Conservation (phyloP, 2,329 filamentous ascomycete species). For the Teratosphaeria viscida region DNA sequence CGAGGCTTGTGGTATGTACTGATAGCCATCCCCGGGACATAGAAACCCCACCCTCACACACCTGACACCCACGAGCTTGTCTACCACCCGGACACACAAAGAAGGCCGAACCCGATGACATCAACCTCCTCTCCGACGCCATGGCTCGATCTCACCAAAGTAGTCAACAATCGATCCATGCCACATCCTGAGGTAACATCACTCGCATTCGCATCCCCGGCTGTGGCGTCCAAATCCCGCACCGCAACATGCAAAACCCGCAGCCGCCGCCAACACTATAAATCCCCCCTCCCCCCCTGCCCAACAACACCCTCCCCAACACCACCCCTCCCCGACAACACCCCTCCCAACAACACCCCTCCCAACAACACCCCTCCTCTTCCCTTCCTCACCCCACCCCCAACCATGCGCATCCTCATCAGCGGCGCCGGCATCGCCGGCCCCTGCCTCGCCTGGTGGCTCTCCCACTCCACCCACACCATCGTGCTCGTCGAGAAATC, state of each 20-base stretch:
- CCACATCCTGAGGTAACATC: not conserved
- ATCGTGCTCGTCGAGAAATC: conserved; percentile 15
- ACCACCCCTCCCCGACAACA: no score
- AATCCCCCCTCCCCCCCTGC: no score
- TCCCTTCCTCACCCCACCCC: no score
- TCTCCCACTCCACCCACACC: conserved; percentile 8
- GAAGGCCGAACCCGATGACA: not conserved
- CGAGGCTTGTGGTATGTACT: no score
- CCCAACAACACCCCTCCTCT: no score
- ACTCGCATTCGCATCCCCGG: not conserved
- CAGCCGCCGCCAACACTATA: not conserved
- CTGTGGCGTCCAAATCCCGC: not conserved
- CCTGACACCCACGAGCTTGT: not conserved
- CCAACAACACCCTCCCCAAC: no score
- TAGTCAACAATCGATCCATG: no score
- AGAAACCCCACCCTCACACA: not conserved
- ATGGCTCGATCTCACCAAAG: no score
- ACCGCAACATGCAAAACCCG: not conserved
- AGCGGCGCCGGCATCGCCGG: conserved; percentile 16
- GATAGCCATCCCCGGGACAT: not conserved
- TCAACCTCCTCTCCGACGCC: no score
- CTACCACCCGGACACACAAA: not conserved
- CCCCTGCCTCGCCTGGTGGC: conserved; percentile 11
- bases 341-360: no score
- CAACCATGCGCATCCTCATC: conserved; percentile 9